Conservation (phyloP, 2,329 filamentous ascomycete species). For the Exophiala spinifera region DNA sequence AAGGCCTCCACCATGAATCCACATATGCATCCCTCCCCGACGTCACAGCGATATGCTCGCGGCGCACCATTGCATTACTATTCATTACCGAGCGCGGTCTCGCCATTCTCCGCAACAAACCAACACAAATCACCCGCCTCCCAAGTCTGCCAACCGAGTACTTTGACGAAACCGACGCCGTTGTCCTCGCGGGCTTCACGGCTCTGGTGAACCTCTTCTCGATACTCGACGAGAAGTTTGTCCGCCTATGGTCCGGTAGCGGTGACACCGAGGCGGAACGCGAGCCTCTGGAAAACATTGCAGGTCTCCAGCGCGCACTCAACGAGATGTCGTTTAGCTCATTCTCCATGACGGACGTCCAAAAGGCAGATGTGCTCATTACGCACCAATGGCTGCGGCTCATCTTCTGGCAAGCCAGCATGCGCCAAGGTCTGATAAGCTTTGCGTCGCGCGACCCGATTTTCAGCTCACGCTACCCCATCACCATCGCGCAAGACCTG, state of each 20-base stretch:
- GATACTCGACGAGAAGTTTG: constrained; percentile 29
- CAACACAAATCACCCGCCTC: constrained; percentile 25
- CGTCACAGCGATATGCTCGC: constrained; percentile 26
- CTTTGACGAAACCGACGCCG: constrained; percentile 28
- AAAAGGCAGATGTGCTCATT: constrained; percentile 64
- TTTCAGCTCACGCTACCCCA: constrained; percentile 61
- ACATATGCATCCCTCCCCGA: constrained; percentile 23
- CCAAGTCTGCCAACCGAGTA: constrained; percentile 25
- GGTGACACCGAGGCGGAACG: constrained; percentile 11
- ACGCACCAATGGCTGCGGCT: constrained; percentile 70
- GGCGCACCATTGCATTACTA: constrained; percentile 28
- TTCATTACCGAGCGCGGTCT: constrained; percentile 30
- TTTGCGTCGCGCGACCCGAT: constrained; percentile 57
- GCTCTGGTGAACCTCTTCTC: constrained; percentile 28
- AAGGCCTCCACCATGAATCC: constrained; percentile 23
- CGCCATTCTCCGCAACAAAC: constrained; percentile 29
- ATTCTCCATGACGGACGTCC: constrained; percentile 55
- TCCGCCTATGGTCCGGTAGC: constrained; percentile 24
- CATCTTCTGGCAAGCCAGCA: constrained; percentile 69
- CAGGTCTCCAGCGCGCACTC: constrained; percentile 26
- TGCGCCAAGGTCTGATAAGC: constrained; percentile 63
- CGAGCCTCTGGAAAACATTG: constrained; percentile 25
- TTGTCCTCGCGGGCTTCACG: constrained; percentile 28
- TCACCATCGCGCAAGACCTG: constrained; percentile 61
- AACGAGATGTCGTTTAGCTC: constrained; percentile 26